Evolutionary conservation across 2,329 filamentous ascomycete species (phyloP), one percentile per base, ranked within the genome.

Genomic region (Neofusicoccum umdonicola): DNA sequence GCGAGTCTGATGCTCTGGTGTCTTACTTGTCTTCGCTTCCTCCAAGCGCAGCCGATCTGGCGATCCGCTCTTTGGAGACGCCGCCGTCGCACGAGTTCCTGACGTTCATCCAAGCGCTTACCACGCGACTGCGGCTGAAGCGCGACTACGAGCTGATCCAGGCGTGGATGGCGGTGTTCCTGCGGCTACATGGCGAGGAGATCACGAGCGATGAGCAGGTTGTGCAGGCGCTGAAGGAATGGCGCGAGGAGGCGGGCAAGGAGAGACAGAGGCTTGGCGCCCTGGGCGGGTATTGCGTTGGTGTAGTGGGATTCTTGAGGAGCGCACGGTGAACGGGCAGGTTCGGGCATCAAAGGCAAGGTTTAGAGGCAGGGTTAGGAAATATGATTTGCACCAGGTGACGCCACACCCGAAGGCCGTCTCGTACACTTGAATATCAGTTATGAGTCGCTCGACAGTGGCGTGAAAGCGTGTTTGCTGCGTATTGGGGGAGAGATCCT

Each of bases 141-240:
- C 86, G 86, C 54, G 95, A 98, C 76, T 99, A 96, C 77, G 95
- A 99, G 78, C 84, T 99, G 44, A 90, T 92, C 15, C 93, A 98
- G 77, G 92, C 93, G 0, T 99, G 95, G 94, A 98, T 99, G 93
- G 89, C 90, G 1, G 94, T 98, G 1, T 96, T 98, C 72, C 76
- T 99, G 66, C 86, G 89, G 54, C 80, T 97, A 45, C 94, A 98
- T 77, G 84, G 83, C 6, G 88, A 89, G 66, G 79, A 84, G 39
- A 56, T 57, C 35, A 65, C 45, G 6, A 75, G 79, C 39, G 78
- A 79, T 42, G 73, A 85, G 72, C 75, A 78, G 35, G 76, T 94
- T 13, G 81, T 87, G 51, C 80, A 77, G 1, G 86, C 85, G 52
- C 78, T 97, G 66, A 77, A 78, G 61, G 83, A 85, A 69, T 97